These are phyloP conservation scores for Pichia sp. DNA, from an alignment of 1,139 yeast genomes.

Conservation along the genomic window DNA sequence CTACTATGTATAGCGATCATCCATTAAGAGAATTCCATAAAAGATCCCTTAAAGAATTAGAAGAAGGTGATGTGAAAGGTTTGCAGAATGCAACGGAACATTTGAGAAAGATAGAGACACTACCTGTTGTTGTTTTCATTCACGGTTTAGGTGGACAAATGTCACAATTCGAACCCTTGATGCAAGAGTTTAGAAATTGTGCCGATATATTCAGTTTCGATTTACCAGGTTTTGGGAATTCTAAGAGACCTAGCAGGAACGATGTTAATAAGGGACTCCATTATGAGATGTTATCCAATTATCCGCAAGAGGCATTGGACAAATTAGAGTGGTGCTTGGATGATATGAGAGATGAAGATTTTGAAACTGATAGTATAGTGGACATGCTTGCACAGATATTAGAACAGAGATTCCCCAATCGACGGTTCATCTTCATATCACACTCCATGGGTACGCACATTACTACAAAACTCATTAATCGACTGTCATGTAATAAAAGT, in stretches of 20 bases:
- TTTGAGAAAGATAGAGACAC: conserved; percentile 33
- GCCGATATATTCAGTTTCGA: conserved; percentile 59
- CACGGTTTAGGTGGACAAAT: conserved; percentile 80
- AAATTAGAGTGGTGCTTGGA: conserved; percentile 19
- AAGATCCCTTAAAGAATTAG: conserved; percentile 29
- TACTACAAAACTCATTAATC: conserved; percentile 40
- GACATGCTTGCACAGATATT: conserved; percentile 31
- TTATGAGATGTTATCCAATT: conserved; percentile 22
- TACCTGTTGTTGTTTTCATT: conserved; percentile 55
- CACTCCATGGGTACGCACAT: conserved; percentile 74
- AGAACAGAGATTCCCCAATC: conserved; percentile 32
- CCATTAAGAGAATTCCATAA: conserved; percentile 44
- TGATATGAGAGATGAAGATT: conserved; percentile 36
- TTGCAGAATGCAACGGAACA: conserved; percentile 22
- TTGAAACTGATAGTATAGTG: conserved; percentile 43
- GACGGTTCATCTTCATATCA: conserved; percentile 53
- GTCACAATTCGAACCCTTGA: conserved; percentile 61
- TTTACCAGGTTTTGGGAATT: conserved; percentile 71
- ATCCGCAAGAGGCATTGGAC: conserved; percentile 18
- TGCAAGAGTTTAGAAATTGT: conserved; percentile 60
- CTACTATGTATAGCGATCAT: conserved; percentile 45
- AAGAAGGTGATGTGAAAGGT: conserved; percentile 16
- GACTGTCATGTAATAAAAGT: conserved; percentile 34
- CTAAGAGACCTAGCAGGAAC: conserved; percentile 27
- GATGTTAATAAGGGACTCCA: conserved; percentile 2